Percentiles rank a stretch among this genome's conserved stretches.
phyloP scores from a whole-genome alignment of 164 flowering plant genomes.

The Nelumbo lutea region DNA sequence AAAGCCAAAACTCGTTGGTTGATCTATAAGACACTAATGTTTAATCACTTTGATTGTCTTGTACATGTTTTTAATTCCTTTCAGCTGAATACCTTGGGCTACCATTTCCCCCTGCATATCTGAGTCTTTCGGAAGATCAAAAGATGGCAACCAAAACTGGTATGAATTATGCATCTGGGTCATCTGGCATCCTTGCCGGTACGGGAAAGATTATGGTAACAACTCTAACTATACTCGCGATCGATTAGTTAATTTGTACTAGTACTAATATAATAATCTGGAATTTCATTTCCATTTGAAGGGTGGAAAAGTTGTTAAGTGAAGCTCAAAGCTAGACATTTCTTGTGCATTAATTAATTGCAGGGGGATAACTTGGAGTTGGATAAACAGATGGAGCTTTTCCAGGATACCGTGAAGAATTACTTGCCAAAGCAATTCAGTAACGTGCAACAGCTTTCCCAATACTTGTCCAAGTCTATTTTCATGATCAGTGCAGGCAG shows the following conservation, averaged over 20 bases:
- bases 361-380: not conserved
- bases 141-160: conserved; percentile 5
- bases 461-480: not conserved
- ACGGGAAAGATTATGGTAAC: conserved; percentile 9
- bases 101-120: conserved; percentile 8
- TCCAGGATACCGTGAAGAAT: not conserved
- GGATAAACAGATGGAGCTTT: not conserved
- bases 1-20: no score
- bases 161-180: conserved; percentile 14
- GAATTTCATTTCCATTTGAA: no score
- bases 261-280: no score
- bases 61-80: not conserved
- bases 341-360: not conserved
- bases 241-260: no score
- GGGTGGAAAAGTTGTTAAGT: no score
- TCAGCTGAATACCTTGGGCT: conserved; percentile 11
- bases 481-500: not conserved
- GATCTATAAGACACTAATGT: no score
- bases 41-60: not conserved
- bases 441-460: not conserved
- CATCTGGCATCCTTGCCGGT: conserved; percentile 14
- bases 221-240: not conserved
- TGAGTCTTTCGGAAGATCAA: not conserved
- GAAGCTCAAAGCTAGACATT: no score
- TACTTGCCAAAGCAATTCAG: not conserved